phyloP scores from a whole-genome alignment of 768 basidiomycete genomes.

The Lentinula sp. region DNA sequence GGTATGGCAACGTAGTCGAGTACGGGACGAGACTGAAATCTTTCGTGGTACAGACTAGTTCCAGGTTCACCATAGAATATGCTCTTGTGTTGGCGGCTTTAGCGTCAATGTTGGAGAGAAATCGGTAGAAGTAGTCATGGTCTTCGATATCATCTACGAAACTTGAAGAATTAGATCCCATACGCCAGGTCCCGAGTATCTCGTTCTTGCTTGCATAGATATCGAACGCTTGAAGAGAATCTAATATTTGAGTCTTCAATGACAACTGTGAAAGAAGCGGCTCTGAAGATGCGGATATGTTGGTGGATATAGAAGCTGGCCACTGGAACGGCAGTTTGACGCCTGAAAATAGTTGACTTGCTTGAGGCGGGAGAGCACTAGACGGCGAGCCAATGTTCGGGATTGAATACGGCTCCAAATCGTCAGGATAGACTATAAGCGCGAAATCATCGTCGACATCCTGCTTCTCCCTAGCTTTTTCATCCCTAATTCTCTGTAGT shows the following conservation, averaged over 20 bases:
- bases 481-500: neutral
- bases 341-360: neutral
- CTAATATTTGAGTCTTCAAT: neutral
- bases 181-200: neutral
- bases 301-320: neutral
- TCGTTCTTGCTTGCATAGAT: neutral
- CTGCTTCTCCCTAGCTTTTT: neutral
- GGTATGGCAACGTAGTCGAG: neutral
- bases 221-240: neutral
- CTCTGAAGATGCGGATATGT: neutral
- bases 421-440: neutral
- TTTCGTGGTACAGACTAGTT: neutral
- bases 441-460: neutral
- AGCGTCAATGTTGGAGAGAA: neutral
- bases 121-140: neutral
- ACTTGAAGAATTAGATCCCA: neutral
- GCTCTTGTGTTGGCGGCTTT: neutral
- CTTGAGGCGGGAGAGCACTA: neutral
- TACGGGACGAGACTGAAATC: conserved; percentile 4
- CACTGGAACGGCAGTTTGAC: conserved; percentile 6
- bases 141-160: neutral
- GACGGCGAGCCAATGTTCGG: neutral
- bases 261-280: neutral
- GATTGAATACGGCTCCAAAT: neutral
- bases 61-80: neutral